These are phyloP conservation scores for Candida tammaniensis DNA, from an alignment of 805 yeast species.

Conservation along the genomic window DNA sequence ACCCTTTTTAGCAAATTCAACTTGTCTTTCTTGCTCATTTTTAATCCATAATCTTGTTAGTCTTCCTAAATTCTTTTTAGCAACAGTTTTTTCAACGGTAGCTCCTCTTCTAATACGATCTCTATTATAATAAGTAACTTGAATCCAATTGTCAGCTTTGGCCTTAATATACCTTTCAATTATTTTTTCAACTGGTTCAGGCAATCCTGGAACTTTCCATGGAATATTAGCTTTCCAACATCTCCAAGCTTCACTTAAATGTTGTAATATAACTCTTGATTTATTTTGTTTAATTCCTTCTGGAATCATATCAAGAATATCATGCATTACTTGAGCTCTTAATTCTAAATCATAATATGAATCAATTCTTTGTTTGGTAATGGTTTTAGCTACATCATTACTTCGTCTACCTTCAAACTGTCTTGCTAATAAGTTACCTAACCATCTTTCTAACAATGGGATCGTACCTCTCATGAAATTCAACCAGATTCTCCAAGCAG, in stretches of 20 bases:
- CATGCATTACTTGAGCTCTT: constrained; percentile 92
- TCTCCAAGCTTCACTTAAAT: constrained; percentile 97
- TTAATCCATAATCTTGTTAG: constrained; percentile 90
- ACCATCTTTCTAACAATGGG: constrained; percentile 92
- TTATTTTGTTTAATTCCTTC: constrained; percentile 87
- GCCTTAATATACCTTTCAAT: constrained; percentile 89
- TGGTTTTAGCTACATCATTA: constrained; percentile 87
- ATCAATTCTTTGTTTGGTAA: constrained; percentile 93
- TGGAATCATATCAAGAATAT: constrained; percentile 95
- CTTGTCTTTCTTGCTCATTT: constrained; percentile 87
- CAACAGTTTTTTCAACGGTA: constrained; percentile 90
- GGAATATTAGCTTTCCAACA: constrained; percentile 99
- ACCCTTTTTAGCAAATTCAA: constrained; percentile 74
- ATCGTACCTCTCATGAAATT: constrained; percentile 87
- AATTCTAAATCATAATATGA: constrained; percentile 92
- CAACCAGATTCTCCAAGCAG: constrained; percentile 97
- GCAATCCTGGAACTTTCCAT: constrained; percentile 96
- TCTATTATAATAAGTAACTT: constrained; percentile 89
- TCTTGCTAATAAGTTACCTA: constrained; percentile 84
- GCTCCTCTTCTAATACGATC: constrained; percentile 88
- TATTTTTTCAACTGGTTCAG: constrained; percentile 82
- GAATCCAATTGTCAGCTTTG: constrained; percentile 95
- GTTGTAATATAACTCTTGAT: constrained; percentile 85
- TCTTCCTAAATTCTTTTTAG: constrained; percentile 89
- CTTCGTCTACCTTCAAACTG: constrained; percentile 95